Conservation (phyloP, 257 asterid species). For the Solanum ossicruentum region DNA sequence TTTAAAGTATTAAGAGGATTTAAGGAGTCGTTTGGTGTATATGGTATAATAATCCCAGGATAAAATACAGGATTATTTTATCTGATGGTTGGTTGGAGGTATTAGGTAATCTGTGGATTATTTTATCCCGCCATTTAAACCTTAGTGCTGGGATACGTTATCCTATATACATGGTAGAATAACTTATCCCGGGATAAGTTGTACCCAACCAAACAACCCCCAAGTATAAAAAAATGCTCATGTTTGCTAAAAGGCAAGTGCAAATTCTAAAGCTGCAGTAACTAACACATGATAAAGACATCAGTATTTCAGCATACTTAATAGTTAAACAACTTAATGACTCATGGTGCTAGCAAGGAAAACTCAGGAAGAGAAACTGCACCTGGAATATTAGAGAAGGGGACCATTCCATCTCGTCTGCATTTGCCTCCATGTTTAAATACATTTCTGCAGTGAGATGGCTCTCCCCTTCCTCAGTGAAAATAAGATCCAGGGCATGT, state of each 20-base stretch:
- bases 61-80: too few species aligned
- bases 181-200: too few species aligned
- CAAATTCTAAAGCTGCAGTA: not conserved
- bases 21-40: not conserved
- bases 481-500: slow-evolving; percentile 93
- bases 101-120: too few species aligned
- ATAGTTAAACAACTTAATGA: not conserved
- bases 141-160: too few species aligned
- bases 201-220: too few species aligned
- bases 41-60: too few species aligned
- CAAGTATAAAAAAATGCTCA: not conserved
- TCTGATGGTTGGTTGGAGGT: too few species aligned
- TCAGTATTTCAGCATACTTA: not conserved
- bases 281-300: not conserved
- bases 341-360: not conserved
- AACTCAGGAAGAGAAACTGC: slow-evolving; percentile 1
- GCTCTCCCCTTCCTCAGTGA: slow-evolving; percentile 94
- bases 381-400: slow-evolving; percentile 98
- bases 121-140: too few species aligned
- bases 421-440: slow-evolving; percentile 71
- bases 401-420: slow-evolving; percentile 79
- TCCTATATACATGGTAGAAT: too few species aligned
- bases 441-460: slow-evolving; percentile 77
- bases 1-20: not conserved
- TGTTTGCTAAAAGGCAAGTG: not conserved